These are phyloP conservation scores for Oxyria digyna DNA, from an alignment of 148 eudicot species.

Conservation along the genomic window DNA sequence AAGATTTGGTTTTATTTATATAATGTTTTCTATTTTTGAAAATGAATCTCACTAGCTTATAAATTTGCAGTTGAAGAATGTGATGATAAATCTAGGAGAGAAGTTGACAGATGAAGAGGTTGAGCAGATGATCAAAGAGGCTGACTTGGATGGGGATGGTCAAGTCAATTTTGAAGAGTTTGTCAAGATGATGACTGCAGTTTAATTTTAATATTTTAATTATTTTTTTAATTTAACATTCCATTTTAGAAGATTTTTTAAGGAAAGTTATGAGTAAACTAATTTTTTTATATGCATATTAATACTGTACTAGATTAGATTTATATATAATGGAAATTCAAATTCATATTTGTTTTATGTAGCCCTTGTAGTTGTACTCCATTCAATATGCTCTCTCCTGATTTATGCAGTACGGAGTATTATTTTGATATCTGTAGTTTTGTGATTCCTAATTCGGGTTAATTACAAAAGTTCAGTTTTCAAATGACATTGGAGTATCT, in stretches of 20 bases:
- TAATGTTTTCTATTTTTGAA: too few relatives aligned
- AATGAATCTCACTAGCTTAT: too few relatives aligned
- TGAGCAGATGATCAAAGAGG: conserved; percentile 28
- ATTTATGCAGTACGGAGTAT: too few relatives aligned
- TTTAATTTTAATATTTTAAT: background rate
- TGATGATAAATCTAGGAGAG: conserved; percentile 27
- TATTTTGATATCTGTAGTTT: background rate
- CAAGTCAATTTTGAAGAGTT: conserved; percentile 28
- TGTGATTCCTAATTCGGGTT: background rate
- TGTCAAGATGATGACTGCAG: conserved; percentile 23
- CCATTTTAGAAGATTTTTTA: background rate
- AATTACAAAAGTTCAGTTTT: background rate
- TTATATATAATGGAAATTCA: background rate
- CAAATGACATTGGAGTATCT: too few relatives aligned
- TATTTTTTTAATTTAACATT: background rate
- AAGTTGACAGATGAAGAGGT: conserved; percentile 30
- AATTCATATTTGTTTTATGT: background rate
- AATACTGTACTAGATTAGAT: background rate
- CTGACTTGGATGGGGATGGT: conserved; percentile 31
- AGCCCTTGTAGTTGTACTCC: background rate
- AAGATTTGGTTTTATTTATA: too few relatives aligned
- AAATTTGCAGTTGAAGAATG: conserved; percentile 24
- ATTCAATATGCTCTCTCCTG: background rate
- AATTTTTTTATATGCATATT: too few relatives aligned
- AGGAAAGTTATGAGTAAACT: background rate